These are phyloP conservation scores for Euphrasia confusa DNA, from an alignment of 257 asterid genomes.

Conservation along the genomic window DNA sequence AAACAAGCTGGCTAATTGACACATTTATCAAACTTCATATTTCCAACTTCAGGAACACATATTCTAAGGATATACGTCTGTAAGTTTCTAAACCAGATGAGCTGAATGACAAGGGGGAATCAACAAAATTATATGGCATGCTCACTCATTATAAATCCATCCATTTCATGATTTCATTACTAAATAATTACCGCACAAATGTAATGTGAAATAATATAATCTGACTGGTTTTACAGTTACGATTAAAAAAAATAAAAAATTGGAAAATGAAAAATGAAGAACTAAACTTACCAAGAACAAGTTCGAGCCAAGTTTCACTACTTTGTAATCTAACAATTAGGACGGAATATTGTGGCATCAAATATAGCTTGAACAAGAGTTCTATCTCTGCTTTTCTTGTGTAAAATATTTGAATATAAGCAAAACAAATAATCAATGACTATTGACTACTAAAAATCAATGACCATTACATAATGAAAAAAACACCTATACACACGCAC, in stretches of 20 bases:
- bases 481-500: neutral
- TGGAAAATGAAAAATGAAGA: neutral
- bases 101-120: conserved; percentile 1
- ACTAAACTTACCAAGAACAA: neutral
- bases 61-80: neutral
- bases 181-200: neutral
- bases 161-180: neutral
- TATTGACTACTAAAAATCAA: conserved; percentile 4
- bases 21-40: neutral
- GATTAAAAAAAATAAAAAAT: neutral
- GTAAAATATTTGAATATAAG: neutral
- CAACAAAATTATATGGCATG: neutral
- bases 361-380: neutral
- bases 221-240: neutral
- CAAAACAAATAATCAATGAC: conserved; percentile 5
- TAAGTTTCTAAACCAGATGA: neutral
- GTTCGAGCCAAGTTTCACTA: neutral
- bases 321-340: conserved; percentile 2
- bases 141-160: neutral
- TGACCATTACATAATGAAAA: conserved; percentile 18
- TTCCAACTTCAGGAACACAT: conserved; percentile 17
- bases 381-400: neutral
- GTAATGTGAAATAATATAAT: neutral
- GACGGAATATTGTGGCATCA: neutral
- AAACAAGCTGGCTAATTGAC: neutral